These are phyloP conservation scores for Podospora australis DNA, from an alignment of 495 filamentous ascomycete species.

Conservation along the genomic window DNA sequence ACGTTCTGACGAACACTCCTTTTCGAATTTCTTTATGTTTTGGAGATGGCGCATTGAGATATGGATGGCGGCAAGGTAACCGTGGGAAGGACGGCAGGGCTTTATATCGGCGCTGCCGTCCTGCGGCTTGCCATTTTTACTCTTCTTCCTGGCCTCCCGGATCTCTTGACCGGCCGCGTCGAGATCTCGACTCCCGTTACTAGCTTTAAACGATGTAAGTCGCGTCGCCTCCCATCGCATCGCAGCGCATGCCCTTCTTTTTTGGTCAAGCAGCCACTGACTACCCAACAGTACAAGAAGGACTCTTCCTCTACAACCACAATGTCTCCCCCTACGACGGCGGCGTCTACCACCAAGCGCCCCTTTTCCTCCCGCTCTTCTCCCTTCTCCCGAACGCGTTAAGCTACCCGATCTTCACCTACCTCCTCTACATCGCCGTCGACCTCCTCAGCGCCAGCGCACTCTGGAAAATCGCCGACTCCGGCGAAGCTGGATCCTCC, in stretches of 20 bases:
- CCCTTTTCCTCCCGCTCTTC: constrained; percentile 85
- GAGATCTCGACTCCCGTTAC: constrained; percentile 95
- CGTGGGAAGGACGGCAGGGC: constrained; percentile 57
- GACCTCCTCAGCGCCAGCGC: constrained; percentile 80
- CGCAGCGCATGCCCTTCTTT: neutral
- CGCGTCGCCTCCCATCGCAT: neutral
- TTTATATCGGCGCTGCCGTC: constrained; percentile 70
- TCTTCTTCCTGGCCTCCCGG: constrained; percentile 75
- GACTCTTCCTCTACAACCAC: constrained; percentile 88
- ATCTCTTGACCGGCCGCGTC: constrained; percentile 81
- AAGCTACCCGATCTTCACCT: constrained; percentile 61
- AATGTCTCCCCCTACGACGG: constrained; percentile 98
- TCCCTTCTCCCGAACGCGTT: constrained; percentile 67
- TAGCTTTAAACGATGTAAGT: constrained; percentile 92
- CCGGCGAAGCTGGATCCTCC: constrained; percentile 65
- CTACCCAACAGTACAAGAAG: constrained; percentile 73
- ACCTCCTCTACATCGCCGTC: constrained; percentile 71
- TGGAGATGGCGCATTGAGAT: constrained; percentile 32
- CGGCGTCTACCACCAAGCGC: constrained; percentile 96
- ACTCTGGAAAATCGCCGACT: constrained; percentile 77
- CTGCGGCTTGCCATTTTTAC: constrained; percentile 75
- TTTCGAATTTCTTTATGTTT: constrained; percentile 10
- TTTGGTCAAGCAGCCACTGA: constrained; percentile 4
- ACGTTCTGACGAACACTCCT: no score
- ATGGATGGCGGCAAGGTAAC: constrained; percentile 43